Base-by-base conservation (phyloP, 768 basidiomycete genomes). In the Agaricus blazei region DNA sequence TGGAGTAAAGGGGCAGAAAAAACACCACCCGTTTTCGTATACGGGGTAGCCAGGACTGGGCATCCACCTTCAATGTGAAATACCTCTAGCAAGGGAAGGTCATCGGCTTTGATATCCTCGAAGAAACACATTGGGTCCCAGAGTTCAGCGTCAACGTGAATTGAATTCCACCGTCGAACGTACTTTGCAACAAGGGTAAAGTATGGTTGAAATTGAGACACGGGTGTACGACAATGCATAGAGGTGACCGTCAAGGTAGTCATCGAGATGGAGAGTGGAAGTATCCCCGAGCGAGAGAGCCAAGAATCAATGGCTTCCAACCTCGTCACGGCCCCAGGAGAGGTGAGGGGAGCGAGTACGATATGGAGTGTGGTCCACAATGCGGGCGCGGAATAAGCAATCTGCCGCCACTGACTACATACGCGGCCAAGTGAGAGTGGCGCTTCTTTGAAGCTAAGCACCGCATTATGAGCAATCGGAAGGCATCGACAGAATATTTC, bases 351-450 rank as follows among this genome's bases (percentile, higher is more conserved):
- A 9, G 8, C 9, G 5, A 11, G 4, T 3, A 12, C 24, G 31
- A 60, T 54, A 28, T 60, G 56, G 19, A 60, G 41, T 8, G 42
- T 37, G 9, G 52, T 27, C 59, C 59, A 60, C 3, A 60, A 48
- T 24, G 36, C 43, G 2, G 56, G 56, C 4, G 56, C 51, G 44
- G 29, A 42, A 9, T 42, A 14, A 11, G 46, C 38, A 37, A 60
- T 29, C 47, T 43, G 43, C 34, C 59, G 40, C 59, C 59, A 60
- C 11, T 34, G 36, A 27, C 52, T 46, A 27, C 59, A 60, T 14
- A 60, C 59, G 23, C 53, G 40, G n/a, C 56, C 56, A 14, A 60
- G 45, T 26, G 50, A 15, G 11, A 60, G 9, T 1, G 59, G 59
- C 15, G 59, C 59, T 45, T 60, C 59, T 27, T 49, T 52, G 23